phyloP scores from a whole-genome alignment of 768 basidiomycete species.

The Botryobasidium botryosum region DNA sequence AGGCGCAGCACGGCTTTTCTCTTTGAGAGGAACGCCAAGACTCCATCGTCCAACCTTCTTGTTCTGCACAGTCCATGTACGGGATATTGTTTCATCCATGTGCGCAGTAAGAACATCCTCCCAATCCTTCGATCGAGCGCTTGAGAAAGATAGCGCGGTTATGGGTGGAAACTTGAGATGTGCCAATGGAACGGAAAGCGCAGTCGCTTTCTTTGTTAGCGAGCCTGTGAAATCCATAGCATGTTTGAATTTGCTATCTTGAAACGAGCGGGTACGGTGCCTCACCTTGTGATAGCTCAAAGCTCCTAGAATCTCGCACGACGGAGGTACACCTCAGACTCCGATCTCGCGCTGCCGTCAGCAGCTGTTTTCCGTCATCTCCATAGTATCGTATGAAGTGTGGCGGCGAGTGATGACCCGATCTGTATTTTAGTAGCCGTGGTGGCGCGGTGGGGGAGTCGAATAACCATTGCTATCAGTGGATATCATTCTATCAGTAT shows the following conservation, averaged over 20 bases:
- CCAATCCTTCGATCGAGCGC: conserved; percentile 83
- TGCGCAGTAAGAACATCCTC: conserved; percentile 92
- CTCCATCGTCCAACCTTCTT: conserved; percentile 46
- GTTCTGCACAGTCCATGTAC: conserved; percentile 76
- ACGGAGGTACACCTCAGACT: conserved; percentile 81
- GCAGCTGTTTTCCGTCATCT: conserved; percentile 86
- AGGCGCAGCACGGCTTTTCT: too few relatives aligned
- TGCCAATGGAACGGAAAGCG: conserved; percentile 58
- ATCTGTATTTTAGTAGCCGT: conserved; percentile 75
- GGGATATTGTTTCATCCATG: conserved; percentile 56
- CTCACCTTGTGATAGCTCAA: conserved; percentile 84
- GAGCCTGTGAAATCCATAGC: conserved; percentile 36
- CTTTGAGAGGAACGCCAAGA: not conserved
- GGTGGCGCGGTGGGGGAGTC: conserved; percentile 81
- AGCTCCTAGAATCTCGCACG: conserved; percentile 86
- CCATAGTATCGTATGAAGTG: conserved; percentile 90
- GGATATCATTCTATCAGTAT: not conserved
- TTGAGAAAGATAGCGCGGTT: conserved; percentile 60
- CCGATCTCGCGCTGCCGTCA: conserved; percentile 80
- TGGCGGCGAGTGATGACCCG: conserved; percentile 83
- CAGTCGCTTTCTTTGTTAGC: conserved; percentile 61
- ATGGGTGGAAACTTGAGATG: conserved; percentile 76
- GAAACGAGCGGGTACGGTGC: not conserved
- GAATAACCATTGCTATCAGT: conserved; percentile 84
- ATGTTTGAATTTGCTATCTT: not conserved